Evolutionary conservation across 2,329 filamentous ascomycete genomes (phyloP), one percentile per base, ranked within the genome.

Genomic region (Clarireedia sp.): DNA sequence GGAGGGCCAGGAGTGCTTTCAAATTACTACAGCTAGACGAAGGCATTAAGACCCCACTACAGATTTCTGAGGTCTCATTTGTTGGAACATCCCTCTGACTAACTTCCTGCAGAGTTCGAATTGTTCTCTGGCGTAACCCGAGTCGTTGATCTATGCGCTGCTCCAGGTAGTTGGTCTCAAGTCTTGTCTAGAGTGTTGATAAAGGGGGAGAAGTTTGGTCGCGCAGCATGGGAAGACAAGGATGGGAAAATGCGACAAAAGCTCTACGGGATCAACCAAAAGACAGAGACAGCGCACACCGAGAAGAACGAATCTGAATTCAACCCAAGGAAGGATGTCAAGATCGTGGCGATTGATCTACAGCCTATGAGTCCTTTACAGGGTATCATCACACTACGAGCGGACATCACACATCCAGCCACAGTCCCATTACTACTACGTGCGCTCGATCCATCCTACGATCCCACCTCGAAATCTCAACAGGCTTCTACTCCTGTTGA

Each of bases 81-180:
- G 14, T 10, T 21, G 38, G 16, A 24, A 50, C 23, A 19, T 23
- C 10, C 14, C n/a, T 17, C 9, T 44, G 10, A 50, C 52, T 54
- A 41, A 54, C 52, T 41, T 26, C 7, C 16, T 1, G 2, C 41
- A 83, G 90, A 96, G 74, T 99, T 97, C 73, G 88, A 96, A 67
- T 81, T 99, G 10, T 96, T 99, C 71, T 81, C 88, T 63, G 83
- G 86, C 65, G 92, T 97, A 48, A 92, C 89, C 2, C 82, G 94
- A 37, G 94, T 99, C 1, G 92, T 99, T 16, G 94, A 99, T 70
- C 79, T 99, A 19, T 99, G 94, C 68, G 94, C 94, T 33, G 94
- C 94, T 0, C 94, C 94, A 0, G 94, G 94, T 26, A 95, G 90
- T 67, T 99, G 94, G 94, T 96, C 90, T 48, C 94, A 99, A 71